Conservation (phyloP, 495 filamentous ascomycete genomes). For the Amorphotheca resinae region DNA sequence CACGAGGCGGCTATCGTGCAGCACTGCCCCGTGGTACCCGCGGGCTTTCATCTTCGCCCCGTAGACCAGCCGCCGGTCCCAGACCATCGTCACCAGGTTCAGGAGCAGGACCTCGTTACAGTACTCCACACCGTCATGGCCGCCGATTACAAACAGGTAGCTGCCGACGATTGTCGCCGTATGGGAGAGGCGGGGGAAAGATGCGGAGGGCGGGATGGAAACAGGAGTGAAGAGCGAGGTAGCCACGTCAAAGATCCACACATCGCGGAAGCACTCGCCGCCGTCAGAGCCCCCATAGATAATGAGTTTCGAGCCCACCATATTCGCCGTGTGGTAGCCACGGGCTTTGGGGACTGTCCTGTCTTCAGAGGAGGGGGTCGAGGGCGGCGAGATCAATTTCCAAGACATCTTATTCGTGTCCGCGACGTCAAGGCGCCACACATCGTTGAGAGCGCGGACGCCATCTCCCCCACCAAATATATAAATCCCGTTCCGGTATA, state of each 20-base stretch:
- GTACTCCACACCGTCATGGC: slow-evolving; percentile 56
- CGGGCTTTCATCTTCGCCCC: slow-evolving; percentile 46
- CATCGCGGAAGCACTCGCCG: slow-evolving; percentile 53
- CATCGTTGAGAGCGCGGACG: slow-evolving; percentile 50
- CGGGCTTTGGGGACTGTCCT: slow-evolving; percentile 40
- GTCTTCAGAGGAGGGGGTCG: slow-evolving; percentile 17
- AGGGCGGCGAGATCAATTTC: slow-evolving; percentile 41
- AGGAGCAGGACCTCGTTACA: slow-evolving; percentile 50
- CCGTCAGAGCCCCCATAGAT: slow-evolving; percentile 55
- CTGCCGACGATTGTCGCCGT: slow-evolving; percentile 53
- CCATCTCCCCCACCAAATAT: slow-evolving; percentile 56
- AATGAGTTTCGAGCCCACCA: slow-evolving; percentile 55
- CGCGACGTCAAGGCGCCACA: slow-evolving; percentile 52
- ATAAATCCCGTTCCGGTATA: slow-evolving; percentile 55
- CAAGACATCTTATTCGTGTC: slow-evolving; percentile 50
- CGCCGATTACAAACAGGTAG: slow-evolving; percentile 53
- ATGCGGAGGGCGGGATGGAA: slow-evolving; percentile 28
- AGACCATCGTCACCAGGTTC: slow-evolving; percentile 56
- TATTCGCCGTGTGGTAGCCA: slow-evolving; percentile 57
- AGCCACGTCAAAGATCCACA: slow-evolving; percentile 56
- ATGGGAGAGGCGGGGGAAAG: slow-evolving; percentile 47
- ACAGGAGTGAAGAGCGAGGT: slow-evolving; percentile 40
- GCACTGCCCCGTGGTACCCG: slow-evolving; percentile 50
- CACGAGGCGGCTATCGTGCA: slow-evolving; percentile 46
- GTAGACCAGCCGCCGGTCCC: slow-evolving; percentile 50